phyloP scores from a whole-genome alignment of 2,329 filamentous ascomycete genomes.

The Diaporthe citriasiana region DNA sequence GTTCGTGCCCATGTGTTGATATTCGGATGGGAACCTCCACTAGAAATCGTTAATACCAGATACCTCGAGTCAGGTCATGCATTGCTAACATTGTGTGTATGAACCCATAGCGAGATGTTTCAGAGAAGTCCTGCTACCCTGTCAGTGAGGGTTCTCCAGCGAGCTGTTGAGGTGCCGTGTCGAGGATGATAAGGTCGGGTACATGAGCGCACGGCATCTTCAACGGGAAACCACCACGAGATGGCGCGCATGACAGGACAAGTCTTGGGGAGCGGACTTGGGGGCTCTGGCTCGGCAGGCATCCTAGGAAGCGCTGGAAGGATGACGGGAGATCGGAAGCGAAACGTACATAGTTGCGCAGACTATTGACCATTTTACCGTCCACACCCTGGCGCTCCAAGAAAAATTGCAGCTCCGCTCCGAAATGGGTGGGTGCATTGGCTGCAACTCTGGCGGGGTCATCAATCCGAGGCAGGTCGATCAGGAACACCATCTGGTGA shows the following conservation, averaged over 20 bases:
- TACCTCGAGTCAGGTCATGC: conserved; percentile 20
- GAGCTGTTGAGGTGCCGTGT: not conserved
- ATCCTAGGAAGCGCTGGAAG: conserved; percentile 11
- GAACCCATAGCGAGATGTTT: conserved; percentile 81
- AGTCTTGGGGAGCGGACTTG: conserved; percentile 1
- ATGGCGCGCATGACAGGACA: conserved; percentile 2
- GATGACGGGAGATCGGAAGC: not conserved
- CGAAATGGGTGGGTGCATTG: conserved; percentile 67
- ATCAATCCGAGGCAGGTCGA: conserved; percentile 83
- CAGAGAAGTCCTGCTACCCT: conserved; percentile 73
- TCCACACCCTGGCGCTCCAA: conserved; percentile 76
- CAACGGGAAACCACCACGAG: conserved; percentile 25
- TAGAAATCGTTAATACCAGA: conserved; percentile 47
- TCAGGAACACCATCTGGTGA: conserved; percentile 82
- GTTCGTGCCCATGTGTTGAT: conserved; percentile 57
- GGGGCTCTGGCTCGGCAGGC: conserved; percentile 3
- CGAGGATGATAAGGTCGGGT: not conserved
- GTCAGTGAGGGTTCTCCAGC: conserved; percentile 7
- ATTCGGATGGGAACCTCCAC: conserved; percentile 68
- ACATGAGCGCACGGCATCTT: not conserved
- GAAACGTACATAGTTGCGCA: conserved; percentile 72
- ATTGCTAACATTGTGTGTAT: conserved; percentile 83
- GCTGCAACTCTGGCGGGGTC: conserved; percentile 49
- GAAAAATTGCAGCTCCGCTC: conserved; percentile 79
- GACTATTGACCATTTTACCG: conserved; percentile 73